A percentile compares a stretch with the other conserved stretches of the same genome.
These are phyloP conservation scores for Collybia mongolica DNA, from an alignment of 768 basidiomycete species.

Conservation along the genomic window DNA sequence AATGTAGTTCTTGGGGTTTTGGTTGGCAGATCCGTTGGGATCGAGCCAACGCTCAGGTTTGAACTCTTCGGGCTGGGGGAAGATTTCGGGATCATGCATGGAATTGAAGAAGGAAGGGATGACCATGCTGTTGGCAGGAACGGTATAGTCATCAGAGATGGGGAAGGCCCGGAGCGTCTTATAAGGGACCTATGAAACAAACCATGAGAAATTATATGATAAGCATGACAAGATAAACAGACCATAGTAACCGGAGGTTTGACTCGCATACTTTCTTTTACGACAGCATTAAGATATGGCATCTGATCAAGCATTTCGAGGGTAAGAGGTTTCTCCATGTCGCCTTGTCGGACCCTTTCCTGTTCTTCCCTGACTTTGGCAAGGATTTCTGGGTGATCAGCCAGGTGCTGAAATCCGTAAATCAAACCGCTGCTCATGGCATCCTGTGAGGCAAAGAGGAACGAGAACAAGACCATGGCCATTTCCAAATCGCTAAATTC, in stretches of 20 bases:
- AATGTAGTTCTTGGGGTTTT: slow-evolving; percentile 92
- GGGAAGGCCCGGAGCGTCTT: slow-evolving; percentile 87
- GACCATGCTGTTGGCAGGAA: slow-evolving; percentile 89
- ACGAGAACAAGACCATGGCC: slow-evolving; percentile 95
- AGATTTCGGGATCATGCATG: slow-evolving; percentile 85
- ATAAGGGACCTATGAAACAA: slow-evolving; percentile 81
- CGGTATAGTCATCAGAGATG: slow-evolving; percentile 88
- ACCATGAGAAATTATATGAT: not conserved
- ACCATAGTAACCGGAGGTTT: slow-evolving; percentile 98
- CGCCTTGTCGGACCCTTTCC: slow-evolving; percentile 74
- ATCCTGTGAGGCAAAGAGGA: slow-evolving; percentile 96
- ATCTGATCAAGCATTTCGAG: slow-evolving; percentile 90
- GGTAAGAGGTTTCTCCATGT: slow-evolving; percentile 74
- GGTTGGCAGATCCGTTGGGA: slow-evolving; percentile 69
- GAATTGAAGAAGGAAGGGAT: slow-evolving; percentile 94
- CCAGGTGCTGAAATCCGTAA: slow-evolving; percentile 94
- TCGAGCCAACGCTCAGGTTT: slow-evolving; percentile 94
- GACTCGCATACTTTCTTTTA: slow-evolving; percentile 90
- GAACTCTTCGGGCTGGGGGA: slow-evolving; percentile 83
- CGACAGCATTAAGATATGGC: slow-evolving; percentile 88
- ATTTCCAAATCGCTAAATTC: slow-evolving; percentile 95
- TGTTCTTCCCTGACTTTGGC: slow-evolving; percentile 92
- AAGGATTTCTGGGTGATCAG: slow-evolving; percentile 87
- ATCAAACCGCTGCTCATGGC: slow-evolving; percentile 98
- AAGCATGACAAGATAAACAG: slow-evolving; percentile 10